Conservation (phyloP, 2,329 filamentous ascomycete species). For the Aspergillus neoniger region DNA sequence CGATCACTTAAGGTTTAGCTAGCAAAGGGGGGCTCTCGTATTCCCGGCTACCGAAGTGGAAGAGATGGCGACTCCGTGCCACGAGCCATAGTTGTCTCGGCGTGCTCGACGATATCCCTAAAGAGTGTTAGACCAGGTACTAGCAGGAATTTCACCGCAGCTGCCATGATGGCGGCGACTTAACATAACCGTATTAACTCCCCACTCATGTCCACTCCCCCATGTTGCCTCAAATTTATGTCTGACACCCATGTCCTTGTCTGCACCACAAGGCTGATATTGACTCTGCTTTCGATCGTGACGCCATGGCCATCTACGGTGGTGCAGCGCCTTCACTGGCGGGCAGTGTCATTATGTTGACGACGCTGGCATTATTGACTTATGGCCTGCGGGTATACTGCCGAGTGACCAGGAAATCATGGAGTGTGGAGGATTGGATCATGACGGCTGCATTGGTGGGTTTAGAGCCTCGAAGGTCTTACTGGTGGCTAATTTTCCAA, state of each 20-base stretch:
- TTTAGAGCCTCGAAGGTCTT: background rate
- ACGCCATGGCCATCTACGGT: conserved; percentile 23
- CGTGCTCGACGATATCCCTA: background rate
- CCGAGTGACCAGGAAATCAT: conserved; percentile 21
- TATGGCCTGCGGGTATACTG: conserved; percentile 24
- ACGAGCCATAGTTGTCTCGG: background rate
- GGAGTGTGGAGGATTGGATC: conserved; percentile 28
- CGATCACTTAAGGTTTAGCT: background rate
- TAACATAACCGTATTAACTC: conserved; percentile 3
- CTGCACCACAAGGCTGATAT: conserved; percentile 3
- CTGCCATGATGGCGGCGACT: background rate
- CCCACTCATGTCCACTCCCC: conserved; percentile 8
- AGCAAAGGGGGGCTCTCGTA: background rate
- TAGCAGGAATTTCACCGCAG: background rate
- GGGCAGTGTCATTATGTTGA: conserved; percentile 25
- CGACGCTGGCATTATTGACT: conserved; percentile 20
- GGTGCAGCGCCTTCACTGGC: conserved; percentile 24
- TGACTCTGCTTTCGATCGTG: background rate
- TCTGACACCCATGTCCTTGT: background rate
- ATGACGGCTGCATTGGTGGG: conserved; percentile 27
- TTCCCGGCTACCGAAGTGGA: background rate
- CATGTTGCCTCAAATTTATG: conserved; percentile 2
- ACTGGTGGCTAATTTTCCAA: background rate
- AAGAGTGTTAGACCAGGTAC: background rate
- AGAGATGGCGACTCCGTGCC: background rate